Evolutionary conservation across 768 basidiomycete genomes (phyloP).

Genomic region (Tubosaeta brunneosetosa): DNA sequence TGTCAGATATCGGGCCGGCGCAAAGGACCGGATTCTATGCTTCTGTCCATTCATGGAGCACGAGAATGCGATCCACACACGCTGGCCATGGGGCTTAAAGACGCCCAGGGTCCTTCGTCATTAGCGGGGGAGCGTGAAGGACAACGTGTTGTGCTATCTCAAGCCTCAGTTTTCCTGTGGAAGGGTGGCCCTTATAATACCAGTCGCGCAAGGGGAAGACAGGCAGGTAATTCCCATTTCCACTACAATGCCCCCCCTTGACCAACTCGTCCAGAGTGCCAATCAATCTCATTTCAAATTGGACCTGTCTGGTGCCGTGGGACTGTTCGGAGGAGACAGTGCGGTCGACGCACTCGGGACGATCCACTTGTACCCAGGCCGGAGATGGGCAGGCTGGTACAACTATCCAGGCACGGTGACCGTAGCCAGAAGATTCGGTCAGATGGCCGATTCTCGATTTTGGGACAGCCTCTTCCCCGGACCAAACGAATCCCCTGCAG

Average conservation of each 20-base stretch:
- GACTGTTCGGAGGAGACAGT: slow-evolving; percentile 32
- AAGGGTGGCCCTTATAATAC: slow-evolving; percentile 7
- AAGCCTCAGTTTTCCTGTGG: no score
- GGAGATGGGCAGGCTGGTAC: slow-evolving; percentile 34
- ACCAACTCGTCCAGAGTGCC: slow-evolving; percentile 8
- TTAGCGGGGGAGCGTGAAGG: neutral
- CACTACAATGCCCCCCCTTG: slow-evolving; percentile 11
- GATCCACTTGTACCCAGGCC: slow-evolving; percentile 28
- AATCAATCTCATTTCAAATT: slow-evolving; percentile 19
- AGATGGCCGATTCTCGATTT: slow-evolving; percentile 21
- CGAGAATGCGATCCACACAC: neutral
- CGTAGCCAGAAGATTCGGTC: slow-evolving; percentile 32
- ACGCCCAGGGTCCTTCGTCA: neutral
- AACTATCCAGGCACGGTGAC: slow-evolving; percentile 31
- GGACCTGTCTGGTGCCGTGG: slow-evolving; percentile 26
- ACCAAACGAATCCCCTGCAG: slow-evolving; percentile 20
- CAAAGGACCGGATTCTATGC: no score
- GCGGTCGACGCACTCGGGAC: slow-evolving; percentile 30
- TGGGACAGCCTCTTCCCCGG: slow-evolving; percentile 35
- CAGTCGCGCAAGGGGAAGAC: neutral
- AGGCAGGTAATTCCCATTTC: neutral
- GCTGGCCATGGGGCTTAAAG: no score
- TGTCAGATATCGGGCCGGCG: no score
- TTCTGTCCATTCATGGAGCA: neutral
- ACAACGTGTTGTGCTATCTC: neutral